Evolutionary conservation across 805 yeast genomes (phyloP).

Genomic region (Lachancea sp.): DNA sequence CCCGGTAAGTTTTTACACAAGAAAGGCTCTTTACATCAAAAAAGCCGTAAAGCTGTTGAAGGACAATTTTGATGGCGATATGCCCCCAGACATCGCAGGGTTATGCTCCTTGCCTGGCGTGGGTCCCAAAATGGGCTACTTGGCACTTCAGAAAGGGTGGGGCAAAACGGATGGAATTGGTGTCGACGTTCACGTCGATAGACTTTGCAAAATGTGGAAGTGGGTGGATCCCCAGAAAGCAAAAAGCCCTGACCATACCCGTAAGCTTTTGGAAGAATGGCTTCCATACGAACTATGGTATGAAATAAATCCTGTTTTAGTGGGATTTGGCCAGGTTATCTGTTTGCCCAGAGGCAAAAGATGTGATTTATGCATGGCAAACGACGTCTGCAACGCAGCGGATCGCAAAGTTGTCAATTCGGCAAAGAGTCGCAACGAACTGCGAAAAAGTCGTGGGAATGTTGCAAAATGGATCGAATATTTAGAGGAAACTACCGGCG

Average conservation of each 20-base stretch:
- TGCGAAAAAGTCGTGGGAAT: constrained; percentile 37
- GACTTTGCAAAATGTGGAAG: constrained; percentile 71
- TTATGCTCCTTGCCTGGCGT: constrained; percentile 77
- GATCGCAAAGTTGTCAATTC: constrained; percentile 40
- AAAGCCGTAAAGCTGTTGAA: constrained; percentile 49
- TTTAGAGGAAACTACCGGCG: constrained; percentile 6
- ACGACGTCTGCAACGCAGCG: constrained; percentile 51
- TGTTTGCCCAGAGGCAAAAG: constrained; percentile 66
- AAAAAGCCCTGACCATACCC: constrained; percentile 68
- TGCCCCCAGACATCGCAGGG: constrained; percentile 65
- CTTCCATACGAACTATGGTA: constrained; percentile 69
- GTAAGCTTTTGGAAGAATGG: constrained; percentile 66
- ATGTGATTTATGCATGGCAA: constrained; percentile 67
- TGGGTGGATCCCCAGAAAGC: constrained; percentile 52
- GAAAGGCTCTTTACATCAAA: constrained; percentile 69
- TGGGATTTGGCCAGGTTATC: constrained; percentile 89
- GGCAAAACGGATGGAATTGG: constrained; percentile 74
- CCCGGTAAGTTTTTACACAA: constrained; percentile 80
- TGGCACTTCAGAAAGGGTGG: constrained; percentile 82
- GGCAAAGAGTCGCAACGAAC: constrained; percentile 16
- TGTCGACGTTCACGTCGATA: constrained; percentile 84
- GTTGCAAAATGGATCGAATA: constrained; percentile 33
- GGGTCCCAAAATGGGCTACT: constrained; percentile 91
- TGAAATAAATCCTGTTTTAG: constrained; percentile 78
- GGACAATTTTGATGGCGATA: constrained; percentile 52